A percentile compares a stretch with the other conserved stretches of the same genome.
These are phyloP conservation scores for Plasmodium sp. DNA, from an alignment of 169 alveolate species.

Conservation along the genomic window DNA sequence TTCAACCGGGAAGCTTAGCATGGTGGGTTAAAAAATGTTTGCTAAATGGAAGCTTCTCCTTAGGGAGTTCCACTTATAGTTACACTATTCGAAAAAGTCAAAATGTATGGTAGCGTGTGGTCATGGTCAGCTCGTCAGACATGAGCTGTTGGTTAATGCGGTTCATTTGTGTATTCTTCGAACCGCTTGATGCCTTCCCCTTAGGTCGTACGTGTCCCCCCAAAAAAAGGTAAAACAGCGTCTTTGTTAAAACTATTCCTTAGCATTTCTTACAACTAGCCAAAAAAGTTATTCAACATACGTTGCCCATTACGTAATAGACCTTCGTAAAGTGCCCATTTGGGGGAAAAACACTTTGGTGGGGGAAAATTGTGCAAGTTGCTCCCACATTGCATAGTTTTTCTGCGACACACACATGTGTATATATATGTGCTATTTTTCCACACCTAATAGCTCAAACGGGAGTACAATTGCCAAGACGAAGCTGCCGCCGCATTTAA, in stretches of 20 bases:
- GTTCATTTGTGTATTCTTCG: not conserved
- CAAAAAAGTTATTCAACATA: not conserved
- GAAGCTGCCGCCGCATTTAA: not conserved
- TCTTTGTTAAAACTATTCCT: not conserved
- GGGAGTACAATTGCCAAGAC: not conserved
- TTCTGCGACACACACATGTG: not conserved
- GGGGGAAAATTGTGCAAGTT: not conserved
- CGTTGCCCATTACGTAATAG: not conserved
- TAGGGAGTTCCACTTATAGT: not conserved
- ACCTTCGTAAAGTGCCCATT: not conserved
- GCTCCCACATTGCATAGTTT: not conserved
- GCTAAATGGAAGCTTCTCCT: not conserved
- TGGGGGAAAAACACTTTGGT: not conserved
- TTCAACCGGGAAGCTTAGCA: not conserved
- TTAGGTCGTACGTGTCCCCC: not conserved
- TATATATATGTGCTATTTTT: not conserved
- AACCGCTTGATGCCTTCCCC: not conserved
- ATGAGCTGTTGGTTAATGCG: not conserved
- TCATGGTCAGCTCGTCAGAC: not conserved
- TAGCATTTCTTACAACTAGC: not conserved
- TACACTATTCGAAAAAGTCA: not conserved
- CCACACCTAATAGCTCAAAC: not conserved
- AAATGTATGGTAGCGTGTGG: not conserved
- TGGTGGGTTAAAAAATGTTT: not conserved
- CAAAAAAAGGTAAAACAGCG: not conserved